Evolutionary conservation across 2,329 filamentous ascomycete species (phyloP).

Genomic region (Ambrosiella cleistominuta): DNA sequence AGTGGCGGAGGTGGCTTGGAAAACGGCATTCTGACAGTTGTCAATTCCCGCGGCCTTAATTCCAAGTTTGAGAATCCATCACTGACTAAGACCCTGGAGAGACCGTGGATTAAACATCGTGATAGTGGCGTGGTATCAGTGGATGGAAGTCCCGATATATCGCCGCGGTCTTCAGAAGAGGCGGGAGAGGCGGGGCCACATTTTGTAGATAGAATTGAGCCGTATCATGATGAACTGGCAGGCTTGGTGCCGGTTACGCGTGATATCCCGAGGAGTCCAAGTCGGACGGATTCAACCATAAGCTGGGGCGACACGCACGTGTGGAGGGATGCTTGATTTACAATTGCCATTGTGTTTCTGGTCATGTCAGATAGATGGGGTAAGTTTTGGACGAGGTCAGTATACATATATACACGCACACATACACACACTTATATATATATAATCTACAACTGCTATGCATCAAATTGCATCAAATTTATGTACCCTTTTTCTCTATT

Average conservation of each 20-base stretch:
- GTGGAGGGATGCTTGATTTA: constrained; percentile 23
- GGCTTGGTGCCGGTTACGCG: not conserved
- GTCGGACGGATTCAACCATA: constrained; percentile 26
- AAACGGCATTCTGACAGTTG: no score
- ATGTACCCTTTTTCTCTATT: no score
- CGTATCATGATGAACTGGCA: not conserved
- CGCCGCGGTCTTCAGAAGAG: no score
- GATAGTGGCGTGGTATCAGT: not conserved
- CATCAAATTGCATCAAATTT: no score
- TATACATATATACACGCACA: no score
- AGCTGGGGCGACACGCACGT: constrained; percentile 34
- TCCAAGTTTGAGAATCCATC: constrained; percentile 60
- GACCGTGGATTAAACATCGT: constrained; percentile 46
- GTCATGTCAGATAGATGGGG: no score
- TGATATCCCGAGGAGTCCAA: constrained; percentile 15
- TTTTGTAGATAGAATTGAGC: not conserved
- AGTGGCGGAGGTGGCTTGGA: no score
- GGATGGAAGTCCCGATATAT: not conserved
- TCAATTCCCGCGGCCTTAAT: not conserved
- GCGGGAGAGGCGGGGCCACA: not conserved
- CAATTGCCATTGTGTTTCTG: no score
- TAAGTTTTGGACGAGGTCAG: no score
- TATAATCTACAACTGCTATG: no score
- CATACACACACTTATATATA: no score
- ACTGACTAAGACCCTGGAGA: constrained; percentile 48